Evolutionary conservation across 495 filamentous ascomycete genomes (phyloP).

Genomic region (Aspergillus sclerotioniger): DNA sequence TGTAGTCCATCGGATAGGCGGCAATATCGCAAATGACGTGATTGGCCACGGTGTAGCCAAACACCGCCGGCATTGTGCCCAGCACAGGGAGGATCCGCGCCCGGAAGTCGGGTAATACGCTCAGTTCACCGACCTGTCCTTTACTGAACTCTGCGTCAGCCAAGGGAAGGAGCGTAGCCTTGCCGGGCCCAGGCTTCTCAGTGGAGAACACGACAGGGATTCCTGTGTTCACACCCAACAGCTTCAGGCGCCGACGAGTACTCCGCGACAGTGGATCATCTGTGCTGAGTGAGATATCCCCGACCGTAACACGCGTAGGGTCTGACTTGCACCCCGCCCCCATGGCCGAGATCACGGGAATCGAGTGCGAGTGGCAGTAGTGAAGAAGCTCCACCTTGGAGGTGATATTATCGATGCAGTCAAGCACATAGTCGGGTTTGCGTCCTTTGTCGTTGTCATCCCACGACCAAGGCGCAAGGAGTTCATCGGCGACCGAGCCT

Average conservation of each 20-base stretch:
- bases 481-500: constrained; percentile 56
- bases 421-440: constrained; percentile 81
- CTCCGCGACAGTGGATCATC: constrained; percentile 88
- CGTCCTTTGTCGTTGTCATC: constrained; percentile 52
- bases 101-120: constrained; percentile 86
- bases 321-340: constrained; percentile 97
- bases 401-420: constrained; percentile 98
- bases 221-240: constrained; percentile 76
- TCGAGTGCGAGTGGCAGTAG: constrained; percentile 73
- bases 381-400: constrained; percentile 90
- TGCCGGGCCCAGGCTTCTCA: constrained; percentile 86
- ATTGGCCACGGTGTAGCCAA: constrained; percentile 87
- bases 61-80: constrained; percentile 95
- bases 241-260: constrained; percentile 74
- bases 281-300: constrained; percentile 84
- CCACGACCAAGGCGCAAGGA: constrained; percentile 61
- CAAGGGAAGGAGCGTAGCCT: constrained; percentile 83
- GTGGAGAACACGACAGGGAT: constrained; percentile 92
- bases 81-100: constrained; percentile 91
- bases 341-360: constrained; percentile 92
- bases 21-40: constrained; percentile 85
- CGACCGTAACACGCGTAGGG: constrained; percentile 85
- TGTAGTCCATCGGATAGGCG: constrained; percentile 83
- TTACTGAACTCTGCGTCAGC: constrained; percentile 85
- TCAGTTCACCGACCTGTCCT: constrained; percentile 82